These are phyloP conservation scores for Ogataea naganishii DNA, from an alignment of 805 yeast genomes.

Conservation along the genomic window DNA sequence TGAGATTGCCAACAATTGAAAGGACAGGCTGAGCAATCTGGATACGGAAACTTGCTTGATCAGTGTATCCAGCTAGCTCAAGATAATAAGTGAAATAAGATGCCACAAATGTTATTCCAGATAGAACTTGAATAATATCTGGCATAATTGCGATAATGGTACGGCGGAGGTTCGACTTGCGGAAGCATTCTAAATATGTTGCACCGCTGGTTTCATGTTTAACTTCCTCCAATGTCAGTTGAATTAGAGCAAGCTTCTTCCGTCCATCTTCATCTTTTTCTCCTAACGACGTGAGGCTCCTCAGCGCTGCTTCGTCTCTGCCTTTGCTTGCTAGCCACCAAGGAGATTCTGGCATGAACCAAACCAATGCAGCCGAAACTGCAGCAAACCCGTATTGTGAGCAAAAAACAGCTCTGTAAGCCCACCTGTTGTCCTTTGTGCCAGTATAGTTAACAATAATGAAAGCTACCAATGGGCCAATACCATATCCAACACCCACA, in stretches of 20 bases:
- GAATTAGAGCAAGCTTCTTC: conserved; percentile 28
- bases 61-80: conserved; percentile 37
- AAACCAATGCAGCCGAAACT: no score
- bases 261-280: conserved; percentile 25
- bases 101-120: conserved; percentile 37
- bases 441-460: no score
- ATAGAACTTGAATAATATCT: conserved; percentile 35
- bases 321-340: no score
- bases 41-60: conserved; percentile 26
- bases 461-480: no score
- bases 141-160: conserved; percentile 29
- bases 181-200: conserved; percentile 36
- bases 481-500: no score
- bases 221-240: conserved; percentile 22
- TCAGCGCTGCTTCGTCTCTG: no score
- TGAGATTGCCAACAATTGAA: conserved; percentile 22
- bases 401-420: no score
- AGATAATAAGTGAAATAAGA: conserved; percentile 43
- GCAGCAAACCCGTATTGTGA: no score
- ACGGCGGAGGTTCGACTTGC: conserved; percentile 34
- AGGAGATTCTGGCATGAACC: no score
- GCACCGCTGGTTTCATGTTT: conserved; percentile 14
- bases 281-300: no score
- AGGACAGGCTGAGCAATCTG: conserved; percentile 24
- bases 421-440: no score